Conservation (phyloP, 2,329 filamentous ascomycete species). For the Ophiostoma angusticollis region DNA sequence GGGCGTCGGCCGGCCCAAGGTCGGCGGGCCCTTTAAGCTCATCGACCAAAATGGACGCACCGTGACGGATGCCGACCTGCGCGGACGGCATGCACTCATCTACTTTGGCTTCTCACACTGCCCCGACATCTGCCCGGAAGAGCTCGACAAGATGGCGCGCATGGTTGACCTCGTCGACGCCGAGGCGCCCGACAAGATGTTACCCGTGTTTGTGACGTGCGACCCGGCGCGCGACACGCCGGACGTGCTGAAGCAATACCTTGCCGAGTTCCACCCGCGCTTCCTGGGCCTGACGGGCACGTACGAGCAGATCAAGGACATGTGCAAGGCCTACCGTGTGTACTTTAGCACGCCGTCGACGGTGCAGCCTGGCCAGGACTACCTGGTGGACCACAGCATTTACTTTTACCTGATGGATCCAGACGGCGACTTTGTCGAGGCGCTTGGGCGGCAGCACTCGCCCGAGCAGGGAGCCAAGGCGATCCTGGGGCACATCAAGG, state of each 20-base stretch:
- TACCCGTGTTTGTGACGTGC: slow-evolving; percentile 87
- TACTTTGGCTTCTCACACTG: slow-evolving; percentile 99
- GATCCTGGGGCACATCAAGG: slow-evolving; percentile 73
- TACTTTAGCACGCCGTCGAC: slow-evolving; percentile 90
- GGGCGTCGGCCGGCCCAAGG: slow-evolving; percentile 82
- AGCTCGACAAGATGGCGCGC: slow-evolving; percentile 97
- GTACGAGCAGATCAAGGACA: slow-evolving; percentile 84
- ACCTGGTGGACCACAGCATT: slow-evolving; percentile 95
- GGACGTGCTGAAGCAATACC: slow-evolving; percentile 69
- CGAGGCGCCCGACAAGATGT: slow-evolving; percentile 39
- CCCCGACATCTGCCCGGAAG: slow-evolving; percentile 96
- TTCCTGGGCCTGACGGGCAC: slow-evolving; percentile 85
- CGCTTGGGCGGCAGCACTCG: slow-evolving; percentile 86
- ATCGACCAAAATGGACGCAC: slow-evolving; percentile 67
- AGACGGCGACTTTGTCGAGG: slow-evolving; percentile 95
- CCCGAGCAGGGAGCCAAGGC: slow-evolving; percentile 73
- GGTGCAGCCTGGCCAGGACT: slow-evolving; percentile 88
- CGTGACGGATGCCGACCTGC: slow-evolving; percentile 69
- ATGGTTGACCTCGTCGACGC: slow-evolving; percentile 68
- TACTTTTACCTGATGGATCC: slow-evolving; percentile 99
- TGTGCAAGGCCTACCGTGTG: slow-evolving; percentile 91
- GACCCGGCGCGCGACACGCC: slow-evolving; percentile 87
- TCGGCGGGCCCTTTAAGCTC: slow-evolving; percentile 76
- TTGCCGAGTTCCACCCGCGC: slow-evolving; percentile 77
- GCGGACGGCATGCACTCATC: slow-evolving; percentile 73